A percentile compares a stretch with the other conserved stretches of the same genome.
These are phyloP conservation scores for Sclerotinia nivalis DNA, from an alignment of 2,329 filamentous ascomycete genomes.

Conservation along the genomic window DNA sequence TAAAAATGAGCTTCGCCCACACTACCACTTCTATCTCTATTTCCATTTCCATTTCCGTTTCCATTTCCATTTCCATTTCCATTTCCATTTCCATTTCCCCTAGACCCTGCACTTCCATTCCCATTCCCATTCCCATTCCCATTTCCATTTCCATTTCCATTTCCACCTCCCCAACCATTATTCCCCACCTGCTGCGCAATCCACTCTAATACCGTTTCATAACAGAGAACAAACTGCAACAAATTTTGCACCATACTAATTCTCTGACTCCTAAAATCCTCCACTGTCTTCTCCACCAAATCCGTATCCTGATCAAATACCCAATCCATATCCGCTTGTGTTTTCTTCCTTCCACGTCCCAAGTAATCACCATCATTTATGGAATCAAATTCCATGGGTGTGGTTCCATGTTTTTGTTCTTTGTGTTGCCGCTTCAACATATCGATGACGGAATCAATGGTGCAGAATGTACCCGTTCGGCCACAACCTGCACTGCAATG, in stretches of 20 bases:
- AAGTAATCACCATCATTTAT: constrained; percentile 34
- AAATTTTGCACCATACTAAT: constrained; percentile 97
- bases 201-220: constrained; percentile 94
- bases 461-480: constrained; percentile 93
- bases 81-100: constrained; percentile 29
- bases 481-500: constrained; percentile 97
- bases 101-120: constrained; percentile 28
- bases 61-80: constrained; percentile 28
- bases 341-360: constrained; percentile 26
- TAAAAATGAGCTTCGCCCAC: neutral
- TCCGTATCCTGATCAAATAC: constrained; percentile 71
- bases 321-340: constrained; percentile 57
- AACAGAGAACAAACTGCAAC: constrained; percentile 91
- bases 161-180: constrained; percentile 30
- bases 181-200: constrained; percentile 47
- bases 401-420: constrained; percentile 40
- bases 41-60: neutral
- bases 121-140: constrained; percentile 26
- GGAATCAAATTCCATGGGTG: constrained; percentile 46
- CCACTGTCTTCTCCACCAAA: constrained; percentile 81
- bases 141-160: constrained; percentile 21
- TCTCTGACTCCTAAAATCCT: constrained; percentile 84
- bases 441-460: constrained; percentile 92
- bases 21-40: constrained; percentile 10
- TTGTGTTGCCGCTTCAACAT: constrained; percentile 86